Base-by-base conservation (phyloP, 345 rosid species). In the Capsella bursapastoris region DNA sequence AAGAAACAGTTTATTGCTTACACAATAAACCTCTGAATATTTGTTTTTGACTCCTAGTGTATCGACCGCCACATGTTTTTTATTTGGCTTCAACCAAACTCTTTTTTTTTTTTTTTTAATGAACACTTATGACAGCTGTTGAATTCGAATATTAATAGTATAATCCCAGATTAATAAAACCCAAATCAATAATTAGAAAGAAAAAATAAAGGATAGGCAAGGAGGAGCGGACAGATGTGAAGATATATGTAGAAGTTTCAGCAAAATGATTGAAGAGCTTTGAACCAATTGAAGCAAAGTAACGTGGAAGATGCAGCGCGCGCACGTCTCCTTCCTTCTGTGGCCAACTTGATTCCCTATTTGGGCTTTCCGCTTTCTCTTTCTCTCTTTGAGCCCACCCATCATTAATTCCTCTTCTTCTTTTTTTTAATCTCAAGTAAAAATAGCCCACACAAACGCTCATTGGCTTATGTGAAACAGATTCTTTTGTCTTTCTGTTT, bases 301-400 rank as follows among this genome's bases (percentile, higher is more conserved):
- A 50, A 75, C 79, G 73, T 45, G 70, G 70, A 53, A 12, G 57
- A 14, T 59, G 53, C 68, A 58, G 28, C 68, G 13, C 60, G 28
- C 68, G 13, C 61, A 29, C 51, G 65, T 60, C 15, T 53, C 62
- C 55, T 12, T 43, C 62, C 52, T 29, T 61, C 57, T 43, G 41
- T 50, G 53, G 7, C 68, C 68, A 62, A 50, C 61, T 64, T 55
- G 41, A 25, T 72, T 27, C 35, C 0, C 35, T 0, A 0, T 9
- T 51, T 31, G 63, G 70, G 63, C 53, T 29, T 22, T 22, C 25
- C 25, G 25, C 61, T 60, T 51, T 40, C 62, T 25, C 6, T 68
- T 27, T 50, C 49, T 67, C 35, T 50, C 37, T 13, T 3, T 7
- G 41, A 25, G 76, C 76, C 69, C 34, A 15, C 22, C 18, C 25